Percentiles rank a stretch among this genome's conserved stretches.
phyloP scores from a whole-genome alignment of 192 early-diverging fungal species.

The Gonapodya prolifera region DNA sequence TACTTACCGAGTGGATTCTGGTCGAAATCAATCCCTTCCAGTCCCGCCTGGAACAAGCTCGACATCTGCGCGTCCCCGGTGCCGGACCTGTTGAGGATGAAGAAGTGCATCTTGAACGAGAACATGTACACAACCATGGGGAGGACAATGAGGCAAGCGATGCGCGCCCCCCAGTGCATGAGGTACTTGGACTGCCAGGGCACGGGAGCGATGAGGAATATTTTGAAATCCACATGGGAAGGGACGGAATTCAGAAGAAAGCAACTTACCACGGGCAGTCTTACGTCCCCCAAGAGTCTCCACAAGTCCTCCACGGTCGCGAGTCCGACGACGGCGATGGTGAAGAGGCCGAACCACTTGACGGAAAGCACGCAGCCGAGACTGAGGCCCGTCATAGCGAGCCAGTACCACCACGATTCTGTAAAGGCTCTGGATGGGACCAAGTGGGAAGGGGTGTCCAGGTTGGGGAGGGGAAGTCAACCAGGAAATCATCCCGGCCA shows the following conservation, averaged over 20 bases:
- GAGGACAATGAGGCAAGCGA: constrained; percentile 62
- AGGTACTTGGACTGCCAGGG: constrained; percentile 36
- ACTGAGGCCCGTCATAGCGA: constrained; percentile 70
- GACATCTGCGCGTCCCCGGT: constrained; percentile 87
- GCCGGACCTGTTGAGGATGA: constrained; percentile 65
- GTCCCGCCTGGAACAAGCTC: constrained; percentile 82
- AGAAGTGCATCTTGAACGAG: constrained; percentile 79
- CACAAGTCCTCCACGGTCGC: constrained; percentile 88
- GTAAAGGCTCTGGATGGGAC: constrained; percentile 70
- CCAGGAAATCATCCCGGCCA: background rate
- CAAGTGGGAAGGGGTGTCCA: too few species aligned
- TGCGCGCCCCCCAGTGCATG: constrained; percentile 74
- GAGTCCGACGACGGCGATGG: constrained; percentile 77
- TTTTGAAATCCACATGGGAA: background rate
- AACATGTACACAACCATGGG: constrained; percentile 74
- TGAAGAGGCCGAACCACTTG: constrained; percentile 96
- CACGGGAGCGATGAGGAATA: background rate
- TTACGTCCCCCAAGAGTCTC: constrained; percentile 64
- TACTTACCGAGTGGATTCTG: constrained; percentile 64
- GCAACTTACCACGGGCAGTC: constrained; percentile 27
- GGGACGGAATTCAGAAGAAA: background rate
- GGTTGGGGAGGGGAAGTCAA: too few species aligned
- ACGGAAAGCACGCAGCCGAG: constrained; percentile 71
- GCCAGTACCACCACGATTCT: constrained; percentile 76
- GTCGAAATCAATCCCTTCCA: constrained; percentile 65